A percentile compares a stretch with the other conserved stretches of the same genome.
phyloP scores from a whole-genome alignment of 2,329 filamentous ascomycete genomes.

The Fusarium kyushuense region DNA sequence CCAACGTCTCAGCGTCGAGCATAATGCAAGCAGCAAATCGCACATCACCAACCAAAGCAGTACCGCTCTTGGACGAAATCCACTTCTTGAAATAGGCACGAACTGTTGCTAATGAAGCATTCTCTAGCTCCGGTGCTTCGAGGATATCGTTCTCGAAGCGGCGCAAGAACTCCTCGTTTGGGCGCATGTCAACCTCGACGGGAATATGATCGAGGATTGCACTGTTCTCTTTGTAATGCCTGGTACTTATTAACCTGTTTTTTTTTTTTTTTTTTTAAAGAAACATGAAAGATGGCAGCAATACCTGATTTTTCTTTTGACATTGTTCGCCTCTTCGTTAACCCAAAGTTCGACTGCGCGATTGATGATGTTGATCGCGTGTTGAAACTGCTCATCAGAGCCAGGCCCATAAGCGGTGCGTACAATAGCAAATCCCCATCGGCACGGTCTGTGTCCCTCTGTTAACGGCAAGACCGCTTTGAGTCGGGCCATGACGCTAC shows the following conservation, averaged over 20 bases:
- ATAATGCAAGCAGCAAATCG: background rate
- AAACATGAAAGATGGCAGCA: too few relatives aligned
- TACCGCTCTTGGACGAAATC: background rate
- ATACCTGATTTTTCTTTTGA: too few relatives aligned
- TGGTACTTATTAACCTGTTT: too few relatives aligned
- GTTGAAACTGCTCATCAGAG: background rate
- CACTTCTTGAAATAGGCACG: background rate
- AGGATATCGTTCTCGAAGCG: background rate
- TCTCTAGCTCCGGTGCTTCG: background rate
- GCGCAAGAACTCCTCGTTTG: background rate
- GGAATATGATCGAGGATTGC: background rate
- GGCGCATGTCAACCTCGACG: background rate
- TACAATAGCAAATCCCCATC: background rate
- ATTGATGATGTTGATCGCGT: rapidly evolving
- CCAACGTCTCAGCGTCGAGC: background rate
- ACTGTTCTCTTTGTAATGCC: background rate
- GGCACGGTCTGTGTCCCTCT: background rate
- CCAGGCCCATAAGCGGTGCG: too few relatives aligned
- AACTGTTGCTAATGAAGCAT: background rate
- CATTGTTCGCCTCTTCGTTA: too few relatives aligned
- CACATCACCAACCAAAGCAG: background rate
- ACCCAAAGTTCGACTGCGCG: background rate
- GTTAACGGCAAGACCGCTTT: too few relatives aligned
- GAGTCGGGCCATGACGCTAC: rapidly evolving
- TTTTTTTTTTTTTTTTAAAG: too few relatives aligned